A percentile compares a stretch with the other conserved stretches of the same genome.
Conservation (phyloP, 208 protist genomes). For the Leishmania arabica region DNA sequence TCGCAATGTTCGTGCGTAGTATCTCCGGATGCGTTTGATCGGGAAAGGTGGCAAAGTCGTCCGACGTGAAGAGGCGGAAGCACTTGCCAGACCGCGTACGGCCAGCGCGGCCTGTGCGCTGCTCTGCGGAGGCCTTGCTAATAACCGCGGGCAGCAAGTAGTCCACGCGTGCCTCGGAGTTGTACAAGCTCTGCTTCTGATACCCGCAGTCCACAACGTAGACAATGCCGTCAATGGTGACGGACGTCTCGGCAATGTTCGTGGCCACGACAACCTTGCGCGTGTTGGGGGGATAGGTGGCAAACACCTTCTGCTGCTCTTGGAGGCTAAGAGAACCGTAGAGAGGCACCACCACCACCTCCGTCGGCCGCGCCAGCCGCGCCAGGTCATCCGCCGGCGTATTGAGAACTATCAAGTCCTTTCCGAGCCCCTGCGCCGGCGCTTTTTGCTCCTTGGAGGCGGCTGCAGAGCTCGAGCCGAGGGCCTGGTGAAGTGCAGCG, state of each 20-base stretch:
- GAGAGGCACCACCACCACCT: conserved; percentile 69
- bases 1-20: conserved; percentile 96
- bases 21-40: conserved; percentile 95
- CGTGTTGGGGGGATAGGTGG: conserved; percentile 27
- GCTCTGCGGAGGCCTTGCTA: conserved; percentile 97
- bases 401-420: background rate
- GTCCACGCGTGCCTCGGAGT: conserved; percentile 95
- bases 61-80: conserved; percentile 95
- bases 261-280: conserved; percentile 98
- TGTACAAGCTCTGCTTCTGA: conserved; percentile 98
- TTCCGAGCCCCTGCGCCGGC: background rate
- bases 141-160: conserved; percentile 98
- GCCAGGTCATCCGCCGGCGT: background rate
- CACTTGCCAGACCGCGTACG: conserved; percentile 98
- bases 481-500: conserved; percentile 29
- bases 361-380: conserved; percentile 19
- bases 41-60: conserved; percentile 81
- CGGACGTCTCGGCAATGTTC: conserved; percentile 99
- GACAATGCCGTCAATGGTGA: conserved; percentile 99
- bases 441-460: background rate
- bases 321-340: conserved; percentile 77
- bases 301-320: conserved; percentile 86
- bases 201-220: conserved; percentile 99
- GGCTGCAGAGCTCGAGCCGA: conserved; percentile 4
- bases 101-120: conserved; percentile 99